Conservation (phyloP, 2,329 filamentous ascomycete genomes). For the Zasmidium angulare region DNA sequence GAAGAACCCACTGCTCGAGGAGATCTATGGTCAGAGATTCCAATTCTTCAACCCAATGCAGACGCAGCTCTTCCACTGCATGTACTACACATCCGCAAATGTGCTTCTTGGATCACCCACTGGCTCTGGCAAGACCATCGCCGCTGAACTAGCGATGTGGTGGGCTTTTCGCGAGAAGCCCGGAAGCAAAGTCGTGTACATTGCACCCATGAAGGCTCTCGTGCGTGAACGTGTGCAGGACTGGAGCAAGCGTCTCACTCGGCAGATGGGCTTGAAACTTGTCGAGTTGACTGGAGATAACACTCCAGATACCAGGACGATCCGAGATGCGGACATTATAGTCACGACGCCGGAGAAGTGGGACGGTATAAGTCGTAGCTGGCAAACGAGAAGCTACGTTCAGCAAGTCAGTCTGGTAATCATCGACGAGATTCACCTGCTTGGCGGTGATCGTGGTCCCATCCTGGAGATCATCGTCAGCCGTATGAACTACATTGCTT, state of each 20-base stretch:
- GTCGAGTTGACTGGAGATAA: slow-evolving; percentile 98
- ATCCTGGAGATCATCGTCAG: slow-evolving; percentile 95
- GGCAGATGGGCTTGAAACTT: slow-evolving; percentile 80
- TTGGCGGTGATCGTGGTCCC: slow-evolving; percentile 94
- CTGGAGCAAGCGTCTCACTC: slow-evolving; percentile 80
- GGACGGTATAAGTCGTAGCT: slow-evolving; percentile 98
- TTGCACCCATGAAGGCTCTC: slow-evolving; percentile 98
- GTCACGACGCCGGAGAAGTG: slow-evolving; percentile 99
- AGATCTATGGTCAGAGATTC: slow-evolving; percentile 84
- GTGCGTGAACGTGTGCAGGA: slow-evolving; percentile 95
- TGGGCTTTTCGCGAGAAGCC: slow-evolving; percentile 95
- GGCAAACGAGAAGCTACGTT: slow-evolving; percentile 97
- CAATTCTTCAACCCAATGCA: slow-evolving; percentile 99
- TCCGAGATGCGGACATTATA: slow-evolving; percentile 94
- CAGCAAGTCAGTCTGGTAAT: slow-evolving; percentile 93
- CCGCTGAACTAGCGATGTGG: slow-evolving; percentile 97
- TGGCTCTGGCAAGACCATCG: slow-evolving; percentile 95
- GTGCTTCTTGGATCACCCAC: slow-evolving; percentile 94
- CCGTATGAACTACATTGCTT: slow-evolving; percentile 97
- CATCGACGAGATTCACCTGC: slow-evolving; percentile 95
- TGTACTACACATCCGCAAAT: slow-evolving; percentile 90
- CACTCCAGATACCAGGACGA: slow-evolving; percentile 93
- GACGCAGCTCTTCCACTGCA: slow-evolving; percentile 94
- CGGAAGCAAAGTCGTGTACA: slow-evolving; percentile 96
- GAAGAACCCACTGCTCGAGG: slow-evolving; percentile 82